A percentile compares a stretch with the other conserved stretches of the same genome.
These are phyloP conservation scores for Colletotrichum liriopes DNA, from an alignment of 2,329 filamentous ascomycete genomes.

Conservation along the genomic window DNA sequence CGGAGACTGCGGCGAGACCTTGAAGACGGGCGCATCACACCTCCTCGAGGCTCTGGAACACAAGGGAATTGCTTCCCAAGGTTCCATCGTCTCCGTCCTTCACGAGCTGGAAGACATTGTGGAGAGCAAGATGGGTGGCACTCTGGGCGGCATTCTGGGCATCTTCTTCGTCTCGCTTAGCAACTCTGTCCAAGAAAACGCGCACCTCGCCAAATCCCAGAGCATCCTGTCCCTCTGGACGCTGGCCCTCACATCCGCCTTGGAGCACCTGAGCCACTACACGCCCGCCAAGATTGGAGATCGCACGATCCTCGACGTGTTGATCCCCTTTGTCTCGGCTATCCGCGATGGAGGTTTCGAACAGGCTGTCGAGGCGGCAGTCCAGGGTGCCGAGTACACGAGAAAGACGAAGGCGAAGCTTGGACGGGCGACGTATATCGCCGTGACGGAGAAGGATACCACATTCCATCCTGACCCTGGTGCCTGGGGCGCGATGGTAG, in stretches of 20 bases:
- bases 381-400: constrained; percentile 73
- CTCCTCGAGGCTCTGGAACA: constrained; percentile 63
- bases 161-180: constrained; percentile 66
- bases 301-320: constrained; percentile 71
- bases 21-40: constrained; percentile 67
- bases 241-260: constrained; percentile 57
- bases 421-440: constrained; percentile 79
- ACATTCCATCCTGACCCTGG: constrained; percentile 75
- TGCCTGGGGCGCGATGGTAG: constrained; percentile 78
- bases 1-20: constrained; percentile 76
- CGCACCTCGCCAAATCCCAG: constrained; percentile 45
- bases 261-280: constrained; percentile 65
- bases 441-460: constrained; percentile 64
- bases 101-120: constrained; percentile 68
- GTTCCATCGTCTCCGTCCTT: constrained; percentile 65
- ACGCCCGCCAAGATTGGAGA: constrained; percentile 71
- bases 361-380: constrained; percentile 71
- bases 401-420: constrained; percentile 76
- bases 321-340: constrained; percentile 68
- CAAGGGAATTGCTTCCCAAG: constrained; percentile 55
- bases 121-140: constrained; percentile 70
- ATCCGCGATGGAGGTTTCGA: constrained; percentile 66
- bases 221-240: constrained; percentile 60
- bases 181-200: constrained; percentile 48
- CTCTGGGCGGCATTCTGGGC: constrained; percentile 67